A percentile compares a stretch with the other conserved stretches of the same genome.
These are phyloP conservation scores for Ustilago vetiveriae DNA, from an alignment of 1,284 basidiomycete species.

Conservation along the genomic window DNA sequence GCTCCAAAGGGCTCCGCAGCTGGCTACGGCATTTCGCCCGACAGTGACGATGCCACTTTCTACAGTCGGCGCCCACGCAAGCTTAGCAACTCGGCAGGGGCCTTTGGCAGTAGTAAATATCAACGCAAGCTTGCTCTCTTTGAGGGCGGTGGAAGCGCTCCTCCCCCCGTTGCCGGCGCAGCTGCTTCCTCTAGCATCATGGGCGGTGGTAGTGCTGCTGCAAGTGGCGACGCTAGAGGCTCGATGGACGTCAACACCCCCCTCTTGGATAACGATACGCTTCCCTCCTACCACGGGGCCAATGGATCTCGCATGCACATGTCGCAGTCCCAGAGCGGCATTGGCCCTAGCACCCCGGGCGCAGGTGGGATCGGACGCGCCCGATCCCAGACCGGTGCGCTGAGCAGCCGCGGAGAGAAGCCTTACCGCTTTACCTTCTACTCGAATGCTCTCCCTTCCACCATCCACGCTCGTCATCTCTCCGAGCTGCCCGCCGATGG, in stretches of 20 bases:
- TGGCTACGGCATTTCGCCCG: conserved; percentile 55
- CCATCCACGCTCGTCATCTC: conserved; percentile 91
- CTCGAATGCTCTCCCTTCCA: conserved; percentile 88
- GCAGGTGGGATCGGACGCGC: conserved; percentile 13
- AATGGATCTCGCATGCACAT: conserved; percentile 22
- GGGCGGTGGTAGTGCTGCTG: conserved; percentile 67
- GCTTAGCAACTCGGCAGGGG: conserved; percentile 38
- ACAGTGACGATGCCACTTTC: conserved; percentile 63
- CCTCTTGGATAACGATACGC: conserved; percentile 62
- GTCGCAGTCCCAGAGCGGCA: conserved; percentile 23
- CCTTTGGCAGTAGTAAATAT: conserved; percentile 62
- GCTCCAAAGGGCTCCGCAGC: conserved; percentile 30
- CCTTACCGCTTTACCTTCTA: conserved; percentile 99
- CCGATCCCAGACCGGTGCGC: conserved; percentile 34
- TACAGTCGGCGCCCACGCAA: conserved; percentile 63
- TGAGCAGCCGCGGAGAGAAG: conserved; percentile 68
- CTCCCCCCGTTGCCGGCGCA: conserved; percentile 52
- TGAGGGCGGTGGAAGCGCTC: conserved; percentile 73
- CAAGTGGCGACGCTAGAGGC: conserved; percentile 10
- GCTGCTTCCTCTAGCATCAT: conserved; percentile 66
- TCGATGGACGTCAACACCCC: conserved; percentile 65
- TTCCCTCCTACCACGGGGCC: conserved; percentile 66
- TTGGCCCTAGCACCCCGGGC: conserved; percentile 12
- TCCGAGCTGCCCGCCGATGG: conserved; percentile 93
- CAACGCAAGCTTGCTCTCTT: conserved; percentile 91